Evolutionary conservation across 257 asterid genomes (phyloP), one percentile per base, ranked within the genome.

Genomic region (Solanum bulbocastanum): DNA sequence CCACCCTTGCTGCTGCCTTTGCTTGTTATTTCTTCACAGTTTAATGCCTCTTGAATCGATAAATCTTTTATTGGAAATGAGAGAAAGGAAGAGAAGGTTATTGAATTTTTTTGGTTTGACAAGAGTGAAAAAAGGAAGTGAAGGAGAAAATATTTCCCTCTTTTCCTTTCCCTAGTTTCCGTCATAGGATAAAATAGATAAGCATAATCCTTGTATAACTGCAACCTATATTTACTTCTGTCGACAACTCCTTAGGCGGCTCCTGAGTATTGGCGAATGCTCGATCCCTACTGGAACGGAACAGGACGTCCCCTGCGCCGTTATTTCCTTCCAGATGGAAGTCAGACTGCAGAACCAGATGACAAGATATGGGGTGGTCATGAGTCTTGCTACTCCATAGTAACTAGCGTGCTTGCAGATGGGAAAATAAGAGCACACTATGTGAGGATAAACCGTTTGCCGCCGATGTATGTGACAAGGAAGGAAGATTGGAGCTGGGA

Each of bases 311-410:
- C 88, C 1, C 88, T 95, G 96, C 93, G 92, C 13, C 94, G 98
- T 5, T 92, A 91, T 92, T 96, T 96, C 93, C 98, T 92, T 87
- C 93, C 86, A 2, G 99, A 96, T 83, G 99, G 98, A 49, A 96
- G 95, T 93, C 90, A 94, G 81, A 92, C 93, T 4, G 98, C 96
- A 0, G 99, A 92, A 75, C 85, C 91, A 9, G 93, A 85, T 40
- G 99, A 96, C 91, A 44, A 30, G 86, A 95, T 94, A 37, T 96
- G 98, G 99, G 99, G 98, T 4, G 99, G 99, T 58, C 99, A 96
- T 20, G 98, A 96, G 85, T 92, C 96, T 8, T 93, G 98, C 44
- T 95, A 90, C 92, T 92, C 94, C 62, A 86, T 93, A 12, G 97
- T 96, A 30, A 96, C 99, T 0, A 94, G 99, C 33, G 76, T 94